Evolutionary conservation across 192 early-diverging fungal genomes (phyloP).

Genomic region (Paraglomus brasilianum): DNA sequence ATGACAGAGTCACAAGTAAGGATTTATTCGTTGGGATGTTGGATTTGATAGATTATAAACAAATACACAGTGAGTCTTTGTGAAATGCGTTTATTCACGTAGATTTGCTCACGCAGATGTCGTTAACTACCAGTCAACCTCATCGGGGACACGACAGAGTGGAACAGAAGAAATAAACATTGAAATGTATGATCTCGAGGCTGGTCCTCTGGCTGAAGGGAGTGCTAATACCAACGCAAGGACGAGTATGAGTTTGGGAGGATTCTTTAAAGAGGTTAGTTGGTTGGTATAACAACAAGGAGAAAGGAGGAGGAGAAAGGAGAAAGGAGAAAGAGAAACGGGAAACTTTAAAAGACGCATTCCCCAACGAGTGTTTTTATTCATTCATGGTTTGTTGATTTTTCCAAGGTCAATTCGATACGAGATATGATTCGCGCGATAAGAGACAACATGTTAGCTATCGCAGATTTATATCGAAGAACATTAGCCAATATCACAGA

Average conservation of each 20-base stretch:
- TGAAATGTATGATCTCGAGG: neutral
- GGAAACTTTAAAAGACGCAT: neutral
- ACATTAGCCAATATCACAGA: neutral
- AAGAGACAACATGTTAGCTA: neutral
- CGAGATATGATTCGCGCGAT: conserved; percentile 19
- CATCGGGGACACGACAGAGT: no score
- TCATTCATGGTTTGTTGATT: neutral
- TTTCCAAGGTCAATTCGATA: conserved; percentile 20
- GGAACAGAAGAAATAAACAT: neutral
- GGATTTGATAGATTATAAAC: no score
- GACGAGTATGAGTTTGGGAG: conserved; percentile 2
- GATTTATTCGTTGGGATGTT: no score
- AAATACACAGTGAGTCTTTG: no score
- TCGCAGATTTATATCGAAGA: conserved; percentile 20
- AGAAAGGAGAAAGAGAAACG: neutral
- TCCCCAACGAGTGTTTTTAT: no score
- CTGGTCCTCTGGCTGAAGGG: neutral
- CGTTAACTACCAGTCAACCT: no score
- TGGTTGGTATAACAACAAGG: neutral
- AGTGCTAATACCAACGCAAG: neutral
- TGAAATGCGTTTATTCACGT: no score
- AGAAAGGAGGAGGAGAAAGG: neutral
- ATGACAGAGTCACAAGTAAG: no score
- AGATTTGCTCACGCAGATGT: no score
- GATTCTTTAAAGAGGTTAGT: conserved; percentile 14